A percentile compares a stretch with the other conserved stretches of the same genome.
phyloP scores from a whole-genome alignment of 305 asterid species.

The Fraxinus xanthoxyloides region DNA sequence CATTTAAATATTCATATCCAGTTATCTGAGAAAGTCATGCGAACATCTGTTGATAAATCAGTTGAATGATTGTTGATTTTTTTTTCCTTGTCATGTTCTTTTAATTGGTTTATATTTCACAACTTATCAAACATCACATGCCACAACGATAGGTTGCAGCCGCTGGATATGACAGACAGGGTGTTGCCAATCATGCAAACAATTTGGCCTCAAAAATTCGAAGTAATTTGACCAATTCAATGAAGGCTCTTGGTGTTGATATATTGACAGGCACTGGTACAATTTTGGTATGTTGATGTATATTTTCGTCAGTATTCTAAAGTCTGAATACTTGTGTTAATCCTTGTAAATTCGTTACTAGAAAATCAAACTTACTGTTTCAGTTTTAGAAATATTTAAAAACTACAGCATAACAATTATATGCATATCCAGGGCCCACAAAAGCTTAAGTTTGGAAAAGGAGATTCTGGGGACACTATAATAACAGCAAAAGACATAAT shows the following conservation, averaged over 20 bases:
- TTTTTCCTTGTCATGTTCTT: slow-evolving; percentile 1
- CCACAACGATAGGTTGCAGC: slow-evolving; percentile 70
- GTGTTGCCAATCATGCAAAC: slow-evolving; percentile 94
- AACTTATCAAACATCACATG: slow-evolving; percentile 22
- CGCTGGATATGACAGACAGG: slow-evolving; percentile 94
- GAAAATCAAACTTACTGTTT: background rate
- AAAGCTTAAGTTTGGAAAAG: slow-evolving; percentile 77
- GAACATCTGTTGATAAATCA: background rate
- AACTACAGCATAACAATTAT: slow-evolving; percentile 18
- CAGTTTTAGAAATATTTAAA: background rate
- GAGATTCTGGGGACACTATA: slow-evolving; percentile 56
- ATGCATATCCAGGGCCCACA: slow-evolving; percentile 75
- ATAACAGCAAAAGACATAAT: slow-evolving; percentile 89
- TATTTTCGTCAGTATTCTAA: slow-evolving; percentile 7
- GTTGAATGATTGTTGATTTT: background rate
- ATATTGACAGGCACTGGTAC: slow-evolving; percentile 88
- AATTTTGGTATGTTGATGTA: slow-evolving; percentile 59
- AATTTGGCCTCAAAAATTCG: slow-evolving; percentile 91
- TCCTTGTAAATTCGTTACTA: background rate
- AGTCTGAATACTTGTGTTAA: background rate
- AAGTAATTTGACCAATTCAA: slow-evolving; percentile 82
- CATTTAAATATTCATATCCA: background rate
- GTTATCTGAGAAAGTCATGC: background rate
- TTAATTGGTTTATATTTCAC: background rate
- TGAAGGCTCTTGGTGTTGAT: slow-evolving; percentile 93